Evolutionary conservation across 129 eudicot genomes (phyloP).

Genomic region (Escallonia rubra): DNA sequence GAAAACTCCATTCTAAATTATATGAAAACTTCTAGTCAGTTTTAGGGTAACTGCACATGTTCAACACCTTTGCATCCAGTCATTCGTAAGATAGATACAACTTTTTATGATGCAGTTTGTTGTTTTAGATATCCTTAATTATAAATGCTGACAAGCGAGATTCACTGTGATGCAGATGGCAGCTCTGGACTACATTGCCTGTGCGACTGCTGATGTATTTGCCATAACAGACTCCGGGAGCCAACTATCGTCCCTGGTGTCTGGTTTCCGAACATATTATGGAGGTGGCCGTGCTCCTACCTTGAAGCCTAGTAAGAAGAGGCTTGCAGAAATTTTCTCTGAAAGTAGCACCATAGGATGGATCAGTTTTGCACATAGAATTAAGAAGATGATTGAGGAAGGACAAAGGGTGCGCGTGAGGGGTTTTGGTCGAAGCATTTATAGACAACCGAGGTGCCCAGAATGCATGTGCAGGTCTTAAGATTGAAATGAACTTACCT

Average conservation of each 20-base stretch:
- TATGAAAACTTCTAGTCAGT: no score
- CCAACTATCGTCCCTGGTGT: constrained; percentile 76
- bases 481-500: background rate
- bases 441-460: constrained; percentile 76
- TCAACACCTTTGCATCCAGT: no score
- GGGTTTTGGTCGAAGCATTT: constrained; percentile 62
- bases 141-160: background rate
- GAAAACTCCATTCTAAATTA: no score
- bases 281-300: constrained; percentile 81
- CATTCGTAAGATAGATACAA: no score
- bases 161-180: constrained; percentile 58
- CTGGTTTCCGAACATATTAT: constrained; percentile 77
- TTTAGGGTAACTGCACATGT: no score
- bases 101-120: no score
- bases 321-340: constrained; percentile 63
- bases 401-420: constrained; percentile 53
- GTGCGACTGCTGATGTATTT: constrained; percentile 84
- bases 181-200: constrained; percentile 84
- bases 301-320: constrained; percentile 70
- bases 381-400: constrained; percentile 72
- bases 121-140: no score
- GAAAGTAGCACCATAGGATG: constrained; percentile 52
- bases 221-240: constrained; percentile 95
- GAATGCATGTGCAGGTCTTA: constrained; percentile 83
- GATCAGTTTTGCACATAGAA: constrained; percentile 47